phyloP scores from a whole-genome alignment of 2,329 filamentous ascomycete genomes.

The Pleoardoris graminearum region DNA sequence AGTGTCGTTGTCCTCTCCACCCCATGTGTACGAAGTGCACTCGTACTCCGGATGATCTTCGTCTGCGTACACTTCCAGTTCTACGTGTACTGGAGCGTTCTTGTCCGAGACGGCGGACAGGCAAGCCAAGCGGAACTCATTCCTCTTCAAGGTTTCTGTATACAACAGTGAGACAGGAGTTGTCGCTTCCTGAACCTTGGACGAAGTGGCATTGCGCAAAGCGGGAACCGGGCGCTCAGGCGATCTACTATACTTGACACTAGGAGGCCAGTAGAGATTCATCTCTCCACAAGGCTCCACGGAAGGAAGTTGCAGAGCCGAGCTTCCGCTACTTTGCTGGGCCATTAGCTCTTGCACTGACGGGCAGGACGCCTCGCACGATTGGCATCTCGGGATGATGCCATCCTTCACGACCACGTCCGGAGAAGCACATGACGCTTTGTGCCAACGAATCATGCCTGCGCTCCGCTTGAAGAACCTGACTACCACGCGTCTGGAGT shows the following conservation, averaged over 20 bases:
- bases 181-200: not conserved
- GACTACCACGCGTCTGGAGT: too few relatives aligned
- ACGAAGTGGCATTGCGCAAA: not conserved
- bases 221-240: not conserved
- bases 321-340: not conserved
- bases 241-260: conserved; percentile 7
- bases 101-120: conserved; percentile 2
- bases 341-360: not conserved
- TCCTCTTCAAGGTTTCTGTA: not conserved
- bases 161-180: not conserved
- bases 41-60: conserved; percentile 33
- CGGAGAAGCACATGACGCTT: not conserved
- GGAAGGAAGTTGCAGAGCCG: conserved; percentile 5
- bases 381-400: conserved; percentile 3
- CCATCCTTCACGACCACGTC: conserved; percentile 1
- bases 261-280: conserved; percentile 12
- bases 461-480: too few relatives aligned
- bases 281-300: conserved; percentile 7
- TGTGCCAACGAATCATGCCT: conserved; percentile 4
- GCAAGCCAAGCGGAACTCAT: conserved; percentile 11
- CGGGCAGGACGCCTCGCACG: conserved; percentile 2
- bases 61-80: conserved; percentile 10
- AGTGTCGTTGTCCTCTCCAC: conserved; percentile 31
- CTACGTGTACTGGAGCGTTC: conserved; percentile 15
- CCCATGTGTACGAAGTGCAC: conserved; percentile 35